phyloP scores from a whole-genome alignment of 2,329 filamentous ascomycete species.

The Microdochium trichocladiopsis region DNA sequence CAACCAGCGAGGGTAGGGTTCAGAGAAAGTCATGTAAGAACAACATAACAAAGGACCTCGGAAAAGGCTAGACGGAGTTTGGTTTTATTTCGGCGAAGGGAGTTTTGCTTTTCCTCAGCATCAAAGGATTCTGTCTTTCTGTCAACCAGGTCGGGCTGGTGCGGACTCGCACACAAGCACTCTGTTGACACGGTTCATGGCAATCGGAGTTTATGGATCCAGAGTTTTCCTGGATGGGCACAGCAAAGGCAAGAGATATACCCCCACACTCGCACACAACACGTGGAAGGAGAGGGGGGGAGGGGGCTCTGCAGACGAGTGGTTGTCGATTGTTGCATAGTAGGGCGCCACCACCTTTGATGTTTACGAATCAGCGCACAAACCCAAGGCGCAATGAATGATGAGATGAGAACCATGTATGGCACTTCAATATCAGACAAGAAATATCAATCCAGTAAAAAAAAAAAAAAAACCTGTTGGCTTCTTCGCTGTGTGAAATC shows the following conservation, averaged over 20 bases:
- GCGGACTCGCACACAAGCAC: not conserved
- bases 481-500: not conserved
- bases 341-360: conserved; percentile 8
- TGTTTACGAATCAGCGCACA: not conserved
- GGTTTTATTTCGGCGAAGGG: not conserved
- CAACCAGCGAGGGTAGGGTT: no score
- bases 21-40: not conserved
- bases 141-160: not conserved
- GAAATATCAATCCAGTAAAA: not conserved
- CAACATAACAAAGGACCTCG: not conserved
- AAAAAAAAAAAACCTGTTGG: not conserved
- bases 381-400: conserved; percentile 19
- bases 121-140: not conserved
- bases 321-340: not conserved
- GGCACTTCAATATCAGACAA: not conserved
- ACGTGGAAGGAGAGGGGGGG: no score
- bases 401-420: conserved; percentile 17
- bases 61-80: not conserved
- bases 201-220: not conserved
- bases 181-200: not conserved
- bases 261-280: no score
- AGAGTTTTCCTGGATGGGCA: no score
- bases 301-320: no score
- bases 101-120: not conserved
- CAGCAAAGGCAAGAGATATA: no score